Percentiles rank a stretch among this genome's conserved stretches.
Evolutionary conservation across 2,329 filamentous ascomycete species (phyloP).

Genomic region (Esteya vermicola): DNA sequence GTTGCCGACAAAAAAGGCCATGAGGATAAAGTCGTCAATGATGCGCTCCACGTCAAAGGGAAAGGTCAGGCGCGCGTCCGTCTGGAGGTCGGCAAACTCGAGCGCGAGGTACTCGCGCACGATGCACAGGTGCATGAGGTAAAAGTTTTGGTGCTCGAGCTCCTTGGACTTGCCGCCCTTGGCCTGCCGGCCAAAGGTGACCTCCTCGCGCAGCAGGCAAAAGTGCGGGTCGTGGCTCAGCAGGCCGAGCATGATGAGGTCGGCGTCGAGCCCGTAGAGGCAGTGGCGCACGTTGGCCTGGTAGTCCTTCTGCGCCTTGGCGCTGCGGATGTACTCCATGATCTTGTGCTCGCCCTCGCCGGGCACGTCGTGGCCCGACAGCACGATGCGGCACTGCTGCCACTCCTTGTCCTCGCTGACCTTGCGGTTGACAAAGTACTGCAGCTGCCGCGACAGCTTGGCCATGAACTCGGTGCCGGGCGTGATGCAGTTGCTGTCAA

Average conservation of each 20-base stretch:
- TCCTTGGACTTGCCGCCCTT: slow-evolving; percentile 91
- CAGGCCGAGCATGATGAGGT: slow-evolving; percentile 95
- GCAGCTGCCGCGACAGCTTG: slow-evolving; percentile 81
- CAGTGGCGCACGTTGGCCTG: slow-evolving; percentile 91
- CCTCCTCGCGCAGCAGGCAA: slow-evolving; percentile 89
- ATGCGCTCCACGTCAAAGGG: slow-evolving; percentile 87
- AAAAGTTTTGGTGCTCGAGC: slow-evolving; percentile 97
- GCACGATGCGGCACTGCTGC: slow-evolving; percentile 91
- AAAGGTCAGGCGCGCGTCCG: slow-evolving; percentile 57
- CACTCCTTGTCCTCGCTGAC: slow-evolving; percentile 93
- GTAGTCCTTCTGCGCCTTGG: slow-evolving; percentile 88
- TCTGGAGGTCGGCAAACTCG: slow-evolving; percentile 86
- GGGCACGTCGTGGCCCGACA: slow-evolving; percentile 94
- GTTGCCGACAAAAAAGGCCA: slow-evolving; percentile 99
- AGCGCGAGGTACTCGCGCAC: slow-evolving; percentile 93
- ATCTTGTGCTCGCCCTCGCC: slow-evolving; percentile 99
- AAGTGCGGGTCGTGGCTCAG: slow-evolving; percentile 98
- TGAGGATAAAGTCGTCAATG: slow-evolving; percentile 98
- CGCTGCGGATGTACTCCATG: slow-evolving; percentile 98
- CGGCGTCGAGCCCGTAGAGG: slow-evolving; percentile 90
- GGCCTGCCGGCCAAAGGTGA: slow-evolving; percentile 83
- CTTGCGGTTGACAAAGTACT: slow-evolving; percentile 99
- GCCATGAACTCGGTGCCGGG: slow-evolving; percentile 97
- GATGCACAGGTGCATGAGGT: slow-evolving; percentile 90
- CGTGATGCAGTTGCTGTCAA: slow-evolving; percentile 98